Base-by-base conservation (phyloP, 2,329 filamentous ascomycete species). In the Colletotrichum spinosum region DNA sequence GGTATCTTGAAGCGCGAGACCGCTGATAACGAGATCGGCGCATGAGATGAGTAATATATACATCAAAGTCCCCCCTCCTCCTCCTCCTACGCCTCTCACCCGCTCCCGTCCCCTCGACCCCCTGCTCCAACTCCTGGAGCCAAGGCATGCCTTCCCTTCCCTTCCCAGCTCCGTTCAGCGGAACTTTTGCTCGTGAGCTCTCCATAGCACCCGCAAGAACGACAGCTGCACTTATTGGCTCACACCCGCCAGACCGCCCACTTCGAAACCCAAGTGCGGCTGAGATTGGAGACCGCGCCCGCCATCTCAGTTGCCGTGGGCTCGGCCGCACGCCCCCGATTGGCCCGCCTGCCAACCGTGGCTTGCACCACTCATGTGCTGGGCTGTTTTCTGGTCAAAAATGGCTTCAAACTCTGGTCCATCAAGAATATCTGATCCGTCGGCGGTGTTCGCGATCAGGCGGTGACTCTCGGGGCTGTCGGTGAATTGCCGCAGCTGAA, bases 1-100 rank as follows among this genome's bases (percentile, higher is more conserved):
- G 85, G 82, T 4, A 78, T 85, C 62, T 72, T 90, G 70, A 84
- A 70, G 76, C 78, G 81, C 72, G 66, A 48, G 42, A 33, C 9
- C 10, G 25, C 25, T 25, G 25, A 4, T 25, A 39, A 33, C 12
- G 46, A 17, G 13, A 60, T 7, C 48, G 39, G 50, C 25, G 57
- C 44, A 17, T 56, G 35, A 60, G 25, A 46, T n/a, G n/a, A 8
- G 25, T 4, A 15, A 10, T 25, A 52, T 46, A 55, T 65, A 63
- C 25, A 25, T 25, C 25, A 25, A 25, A 25, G 41, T 53, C 41
- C 12, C 17, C 17, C 17, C 42, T 37, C 49, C 49, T 13, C 49
- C 49, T 4, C 8, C 12, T 51, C 17, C 34, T 11, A 15, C 7
- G 49, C 49, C 15, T 51, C 33, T 10, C 34, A 8, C 4, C 34